A percentile compares a stretch with the other conserved stretches of the same genome.
These are phyloP conservation scores for Aspergillus hancockii DNA, from an alignment of 495 filamentous ascomycete genomes.

Conservation along the genomic window DNA sequence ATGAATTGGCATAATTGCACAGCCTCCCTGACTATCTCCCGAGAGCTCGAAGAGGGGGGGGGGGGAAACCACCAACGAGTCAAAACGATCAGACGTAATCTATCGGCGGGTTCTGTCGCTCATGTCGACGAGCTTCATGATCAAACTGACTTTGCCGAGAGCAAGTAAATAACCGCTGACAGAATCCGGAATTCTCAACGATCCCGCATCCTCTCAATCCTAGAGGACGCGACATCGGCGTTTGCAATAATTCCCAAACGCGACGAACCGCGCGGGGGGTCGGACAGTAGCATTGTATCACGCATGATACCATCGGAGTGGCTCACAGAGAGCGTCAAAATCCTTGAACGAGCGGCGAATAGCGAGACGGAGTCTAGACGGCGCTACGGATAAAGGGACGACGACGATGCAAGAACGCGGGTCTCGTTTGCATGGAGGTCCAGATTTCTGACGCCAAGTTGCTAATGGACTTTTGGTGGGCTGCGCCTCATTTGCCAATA, in stretches of 20 bases:
- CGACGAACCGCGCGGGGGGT: slow-evolving; percentile 5
- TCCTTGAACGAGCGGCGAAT: not conserved
- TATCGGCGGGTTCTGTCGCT: not conserved
- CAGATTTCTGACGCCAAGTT: slow-evolving; percentile 8
- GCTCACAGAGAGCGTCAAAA: not conserved
- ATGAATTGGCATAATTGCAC: slow-evolving; percentile 10
- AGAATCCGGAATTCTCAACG: not conserved
- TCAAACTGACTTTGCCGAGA: slow-evolving; percentile 1
- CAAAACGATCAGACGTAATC: slow-evolving; percentile 1
- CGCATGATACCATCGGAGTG: not conserved
- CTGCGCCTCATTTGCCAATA: slow-evolving; percentile 9
- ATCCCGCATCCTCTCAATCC: not conserved
- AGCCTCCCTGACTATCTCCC: slow-evolving; percentile 11
- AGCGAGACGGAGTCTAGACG: not conserved
- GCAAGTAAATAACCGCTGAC: slow-evolving; percentile 6
- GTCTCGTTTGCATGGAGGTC: not conserved
- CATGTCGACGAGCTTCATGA: not conserved
- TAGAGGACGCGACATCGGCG: not conserved
- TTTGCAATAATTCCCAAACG: not conserved
- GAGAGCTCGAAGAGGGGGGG: slow-evolving; percentile 6
- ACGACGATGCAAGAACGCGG: not conserved
- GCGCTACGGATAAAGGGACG: not conserved
- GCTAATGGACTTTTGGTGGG: not conserved
- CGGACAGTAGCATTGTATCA: not conserved
- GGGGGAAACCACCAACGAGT: slow-evolving; percentile 1